Conservation (phyloP, 83 land plant species). For the Larix sibirica region DNA sequence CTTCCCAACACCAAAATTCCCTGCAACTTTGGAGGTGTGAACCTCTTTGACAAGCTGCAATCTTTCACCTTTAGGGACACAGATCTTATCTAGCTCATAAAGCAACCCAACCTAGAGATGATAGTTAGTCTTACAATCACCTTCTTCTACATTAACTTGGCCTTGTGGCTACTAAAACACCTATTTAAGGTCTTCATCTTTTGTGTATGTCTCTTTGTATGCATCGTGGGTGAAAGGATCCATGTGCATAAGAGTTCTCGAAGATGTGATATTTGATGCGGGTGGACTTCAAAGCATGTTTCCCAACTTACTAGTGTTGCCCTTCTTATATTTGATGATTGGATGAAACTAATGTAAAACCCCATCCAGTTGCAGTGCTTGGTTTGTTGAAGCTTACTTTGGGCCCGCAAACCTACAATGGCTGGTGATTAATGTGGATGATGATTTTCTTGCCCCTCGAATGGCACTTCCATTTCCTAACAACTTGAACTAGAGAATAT, state of each 20-base stretch:
- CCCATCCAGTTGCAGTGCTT: background rate
- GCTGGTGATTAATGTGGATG: background rate
- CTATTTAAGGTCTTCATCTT: background rate
- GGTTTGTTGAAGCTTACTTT: background rate
- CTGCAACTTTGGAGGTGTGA: background rate
- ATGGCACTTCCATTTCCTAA: background rate
- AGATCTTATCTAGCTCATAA: too few species aligned
- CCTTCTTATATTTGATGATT: background rate
- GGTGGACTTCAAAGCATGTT: background rate
- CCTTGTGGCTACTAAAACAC: background rate
- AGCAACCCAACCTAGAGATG: background rate
- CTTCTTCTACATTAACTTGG: too few species aligned
- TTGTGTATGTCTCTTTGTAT: background rate
- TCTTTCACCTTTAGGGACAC: too few species aligned
- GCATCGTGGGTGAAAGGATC: background rate
- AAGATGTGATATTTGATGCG: too few species aligned
- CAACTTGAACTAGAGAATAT: background rate
- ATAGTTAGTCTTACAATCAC: background rate
- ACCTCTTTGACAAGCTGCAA: background rate
- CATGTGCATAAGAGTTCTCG: too few species aligned
- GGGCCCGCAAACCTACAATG: background rate
- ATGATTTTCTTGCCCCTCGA: background rate
- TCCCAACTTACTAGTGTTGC: background rate
- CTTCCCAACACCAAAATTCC: background rate
- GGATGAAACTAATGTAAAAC: background rate